A percentile compares a stretch with the other conserved stretches of the same genome.
phyloP scores from a whole-genome alignment of 306 rosid genomes.

The Echinosophora koreensis region DNA sequence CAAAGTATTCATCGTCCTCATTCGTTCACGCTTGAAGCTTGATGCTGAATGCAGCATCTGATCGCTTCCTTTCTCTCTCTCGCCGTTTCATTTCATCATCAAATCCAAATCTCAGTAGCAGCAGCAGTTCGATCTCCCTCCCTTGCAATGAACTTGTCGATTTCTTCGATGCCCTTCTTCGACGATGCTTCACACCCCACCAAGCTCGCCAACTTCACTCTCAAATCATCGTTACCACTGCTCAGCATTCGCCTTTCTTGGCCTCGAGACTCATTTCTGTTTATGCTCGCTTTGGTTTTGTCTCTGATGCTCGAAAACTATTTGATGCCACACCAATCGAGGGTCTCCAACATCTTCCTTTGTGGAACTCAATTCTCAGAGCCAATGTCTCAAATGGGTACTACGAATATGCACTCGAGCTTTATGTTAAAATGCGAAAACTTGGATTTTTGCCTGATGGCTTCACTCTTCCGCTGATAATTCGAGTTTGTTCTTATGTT shows the following conservation, averaged over 20 bases:
- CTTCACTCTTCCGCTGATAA: conserved; percentile 73
- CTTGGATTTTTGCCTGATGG: conserved; percentile 79
- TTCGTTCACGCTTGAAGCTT: conserved; percentile 4
- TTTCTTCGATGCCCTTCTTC: conserved; percentile 57
- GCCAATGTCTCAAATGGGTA: conserved; percentile 72
- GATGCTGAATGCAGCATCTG: conserved; percentile 60
- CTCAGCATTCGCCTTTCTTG: conserved; percentile 58
- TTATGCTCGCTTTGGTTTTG: conserved; percentile 58
- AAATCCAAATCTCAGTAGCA: background rate
- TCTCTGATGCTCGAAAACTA: conserved; percentile 60
- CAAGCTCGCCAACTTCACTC: conserved; percentile 71
- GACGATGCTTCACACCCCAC: conserved; percentile 50
- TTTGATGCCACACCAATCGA: conserved; percentile 51
- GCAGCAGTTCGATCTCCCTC: conserved; percentile 35
- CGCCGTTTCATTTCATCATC: conserved; percentile 18
- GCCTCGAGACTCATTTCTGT: conserved; percentile 63
- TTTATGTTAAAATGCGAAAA: conserved; percentile 67
- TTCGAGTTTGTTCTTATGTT: conserved; percentile 60
- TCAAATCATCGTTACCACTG: conserved; percentile 53
- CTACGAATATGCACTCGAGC: conserved; percentile 49
- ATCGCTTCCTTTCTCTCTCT: conserved; percentile 36
- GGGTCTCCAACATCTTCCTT: conserved; percentile 50
- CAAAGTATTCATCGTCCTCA: background rate
- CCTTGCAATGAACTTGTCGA: conserved; percentile 45
- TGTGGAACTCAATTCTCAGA: conserved; percentile 86